These are phyloP conservation scores for Phylloporus sp. DNA, from an alignment of 768 basidiomycete genomes.

Conservation along the genomic window DNA sequence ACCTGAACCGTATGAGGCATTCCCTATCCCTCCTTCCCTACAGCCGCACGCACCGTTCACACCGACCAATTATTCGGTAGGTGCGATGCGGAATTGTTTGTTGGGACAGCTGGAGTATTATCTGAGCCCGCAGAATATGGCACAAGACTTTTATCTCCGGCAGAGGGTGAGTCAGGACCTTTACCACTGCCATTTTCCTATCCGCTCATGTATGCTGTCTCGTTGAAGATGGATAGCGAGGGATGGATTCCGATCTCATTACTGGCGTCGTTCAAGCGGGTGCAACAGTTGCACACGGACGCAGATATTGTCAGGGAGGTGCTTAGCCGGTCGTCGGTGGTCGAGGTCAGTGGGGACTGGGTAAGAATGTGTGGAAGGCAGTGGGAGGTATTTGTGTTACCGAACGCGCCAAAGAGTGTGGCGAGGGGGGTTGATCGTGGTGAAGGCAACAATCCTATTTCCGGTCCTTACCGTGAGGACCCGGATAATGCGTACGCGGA, in stretches of 20 bases:
- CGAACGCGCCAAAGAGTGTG: constrained; percentile 49
- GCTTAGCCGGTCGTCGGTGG: constrained; percentile 55
- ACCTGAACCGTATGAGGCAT: constrained; percentile 25
- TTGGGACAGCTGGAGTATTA: constrained; percentile 90
- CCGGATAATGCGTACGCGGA: constrained; percentile 3
- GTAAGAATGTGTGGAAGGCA: constrained; percentile 58
- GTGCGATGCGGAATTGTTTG: constrained; percentile 61
- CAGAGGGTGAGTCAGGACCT: constrained; percentile 52
- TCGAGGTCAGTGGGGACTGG: constrained; percentile 65
- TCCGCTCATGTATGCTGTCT: neutral
- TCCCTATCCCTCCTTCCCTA: constrained; percentile 18
- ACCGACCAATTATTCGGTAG: constrained; percentile 49
- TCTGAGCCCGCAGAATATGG: constrained; percentile 84
- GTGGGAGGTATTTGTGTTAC: constrained; percentile 60
- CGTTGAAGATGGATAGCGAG: constrained; percentile 73
- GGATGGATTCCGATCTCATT: constrained; percentile 84
- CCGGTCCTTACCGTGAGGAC: neutral
- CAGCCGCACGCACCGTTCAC: constrained; percentile 41
- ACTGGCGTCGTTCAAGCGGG: constrained; percentile 84
- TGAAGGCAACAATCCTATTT: neutral
- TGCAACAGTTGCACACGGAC: constrained; percentile 60
- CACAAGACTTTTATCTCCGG: constrained; percentile 79
- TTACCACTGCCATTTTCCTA: neutral
- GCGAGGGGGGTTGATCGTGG: constrained; percentile 12
- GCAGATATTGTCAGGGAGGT: constrained; percentile 62